Evolutionary conservation across 345 rosid genomes (phyloP), one percentile per base, ranked within the genome.

Genomic region (Eutrema japonicum): DNA sequence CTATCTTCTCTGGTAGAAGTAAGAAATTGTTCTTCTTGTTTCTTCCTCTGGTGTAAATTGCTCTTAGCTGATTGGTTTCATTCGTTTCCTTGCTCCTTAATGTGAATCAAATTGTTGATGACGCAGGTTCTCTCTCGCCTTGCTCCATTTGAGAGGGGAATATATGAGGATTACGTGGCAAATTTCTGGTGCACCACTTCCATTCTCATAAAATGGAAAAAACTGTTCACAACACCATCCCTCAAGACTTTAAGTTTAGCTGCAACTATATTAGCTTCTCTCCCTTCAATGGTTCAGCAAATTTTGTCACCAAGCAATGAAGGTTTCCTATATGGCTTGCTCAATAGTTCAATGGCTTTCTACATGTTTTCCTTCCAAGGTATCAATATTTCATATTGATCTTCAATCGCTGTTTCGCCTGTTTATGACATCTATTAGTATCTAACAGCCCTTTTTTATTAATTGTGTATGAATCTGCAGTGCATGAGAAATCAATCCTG

Each of bases 101-200:
- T 29, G 7, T 46, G 46, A 74, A 56, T 0, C 64, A 51, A 47
- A 75, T 37, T 70, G 48, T 22, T 68, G 72, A 73, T 68, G 51
- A 8, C 40, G 35, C 83, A 95, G 97, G 96, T 92, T 81, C 82
- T 92, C 41, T 85, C 86, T 46, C 96, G 94, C 66, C 92, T 92
- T 74, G 96, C 96, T 80, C 99, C 99, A 50, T 95, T 95, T 43
- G 96, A 92, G 79, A 90, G 99, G 74, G 98, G 99, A 52, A 82
- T 95, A 85, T 95, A 95, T 6, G 98, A 95, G 85, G 98, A 95
- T 75, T 90, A 92, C 73, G 98, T 95, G 37, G 98, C 98, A 38
- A 92, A 92, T 80, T 90, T 95, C 80, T 95, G 98, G 99, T 95
- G 99, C 77, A 76, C 94, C 38, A 76, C 91, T 27, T 92, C 96